phyloP scores from a whole-genome alignment of 1,284 basidiomycete genomes.

The Violaceomyces palustris region DNA sequence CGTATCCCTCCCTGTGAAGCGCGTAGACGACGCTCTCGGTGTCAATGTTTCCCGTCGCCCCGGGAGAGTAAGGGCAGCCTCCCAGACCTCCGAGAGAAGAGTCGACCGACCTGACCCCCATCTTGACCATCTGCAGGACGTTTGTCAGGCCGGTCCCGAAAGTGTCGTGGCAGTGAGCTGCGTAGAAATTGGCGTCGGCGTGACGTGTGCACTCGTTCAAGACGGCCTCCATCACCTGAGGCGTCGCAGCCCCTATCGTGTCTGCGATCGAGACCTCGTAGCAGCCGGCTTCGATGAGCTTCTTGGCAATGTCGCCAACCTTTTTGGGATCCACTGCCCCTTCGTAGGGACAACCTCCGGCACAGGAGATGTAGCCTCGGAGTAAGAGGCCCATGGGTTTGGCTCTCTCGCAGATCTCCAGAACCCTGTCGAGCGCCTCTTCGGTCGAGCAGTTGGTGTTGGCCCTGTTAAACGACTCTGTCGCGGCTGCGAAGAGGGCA shows the following conservation, averaged over 20 bases:
- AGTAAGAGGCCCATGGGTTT: constrained; percentile 65
- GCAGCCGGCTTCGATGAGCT: constrained; percentile 80
- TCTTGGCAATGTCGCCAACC: constrained; percentile 68
- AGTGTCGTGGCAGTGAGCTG: constrained; percentile 77
- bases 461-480: constrained; percentile 73
- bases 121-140: constrained; percentile 54
- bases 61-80: constrained; percentile 91
- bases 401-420: constrained; percentile 64
- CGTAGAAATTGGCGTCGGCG: constrained; percentile 3
- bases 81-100: constrained; percentile 78
- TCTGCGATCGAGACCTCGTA: constrained; percentile 90
- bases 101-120: constrained; percentile 58
- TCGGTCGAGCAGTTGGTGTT: constrained; percentile 76
- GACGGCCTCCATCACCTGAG: constrained; percentile 64
- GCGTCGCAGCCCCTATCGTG: constrained; percentile 82
- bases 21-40: constrained; percentile 73
- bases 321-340: constrained; percentile 67
- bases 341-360: constrained; percentile 74
- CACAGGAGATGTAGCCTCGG: constrained; percentile 74
- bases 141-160: constrained; percentile 68
- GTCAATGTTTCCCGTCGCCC: constrained; percentile 55
- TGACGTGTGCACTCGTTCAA: constrained; percentile 64
- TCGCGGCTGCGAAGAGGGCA: constrained; percentile 81
- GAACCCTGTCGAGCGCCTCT: constrained; percentile 67
- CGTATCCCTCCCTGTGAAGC: constrained; percentile 66